Evolutionary conservation across 768 basidiomycete species (phyloP).

Genomic region (Serendipita vermifera): DNA sequence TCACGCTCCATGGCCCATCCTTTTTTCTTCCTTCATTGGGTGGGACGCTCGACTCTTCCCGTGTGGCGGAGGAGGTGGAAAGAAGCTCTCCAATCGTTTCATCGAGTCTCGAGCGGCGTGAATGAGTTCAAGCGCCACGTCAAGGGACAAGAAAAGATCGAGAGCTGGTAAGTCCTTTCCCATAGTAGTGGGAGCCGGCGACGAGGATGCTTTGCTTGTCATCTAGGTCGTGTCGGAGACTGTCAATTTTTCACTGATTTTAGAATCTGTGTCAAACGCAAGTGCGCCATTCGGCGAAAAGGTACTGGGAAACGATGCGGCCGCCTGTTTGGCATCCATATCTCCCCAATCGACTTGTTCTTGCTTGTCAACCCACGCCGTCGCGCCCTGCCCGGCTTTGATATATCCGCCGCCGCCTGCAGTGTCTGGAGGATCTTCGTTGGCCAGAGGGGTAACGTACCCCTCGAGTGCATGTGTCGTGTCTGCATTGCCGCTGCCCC

Average conservation of each 20-base stretch:
- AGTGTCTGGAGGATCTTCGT: no score
- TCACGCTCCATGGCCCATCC: slow-evolving; percentile 12
- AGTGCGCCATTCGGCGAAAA: no score
- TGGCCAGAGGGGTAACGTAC: slow-evolving; percentile 11
- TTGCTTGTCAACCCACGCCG: slow-evolving; percentile 15
- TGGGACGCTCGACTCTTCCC: not conserved
- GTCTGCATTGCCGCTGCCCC: slow-evolving; percentile 41
- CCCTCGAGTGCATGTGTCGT: not conserved
- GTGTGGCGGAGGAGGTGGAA: slow-evolving; percentile 1
- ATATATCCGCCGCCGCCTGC: not conserved
- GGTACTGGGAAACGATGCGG: no score
- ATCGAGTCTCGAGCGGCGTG: slow-evolving; percentile 84
- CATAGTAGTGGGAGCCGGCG: no score
- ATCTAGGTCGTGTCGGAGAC: no score
- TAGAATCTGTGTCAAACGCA: no score
- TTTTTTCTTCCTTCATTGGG: not conserved
- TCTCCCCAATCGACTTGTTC: slow-evolving; percentile 13
- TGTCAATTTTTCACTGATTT: no score
- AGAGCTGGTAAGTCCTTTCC: slow-evolving; percentile 34
- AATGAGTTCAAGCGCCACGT: slow-evolving; percentile 81
- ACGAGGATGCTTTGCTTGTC: no score
- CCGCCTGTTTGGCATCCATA: no score
- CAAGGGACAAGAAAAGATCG: slow-evolving; percentile 83
- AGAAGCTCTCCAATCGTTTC: slow-evolving; percentile 85
- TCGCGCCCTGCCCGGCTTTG: slow-evolving; percentile 9